Evolutionary conservation across 2,329 filamentous ascomycete genomes (phyloP), one percentile per base, ranked within the genome.

Genomic region (Chalaropsis thielavioides): DNA sequence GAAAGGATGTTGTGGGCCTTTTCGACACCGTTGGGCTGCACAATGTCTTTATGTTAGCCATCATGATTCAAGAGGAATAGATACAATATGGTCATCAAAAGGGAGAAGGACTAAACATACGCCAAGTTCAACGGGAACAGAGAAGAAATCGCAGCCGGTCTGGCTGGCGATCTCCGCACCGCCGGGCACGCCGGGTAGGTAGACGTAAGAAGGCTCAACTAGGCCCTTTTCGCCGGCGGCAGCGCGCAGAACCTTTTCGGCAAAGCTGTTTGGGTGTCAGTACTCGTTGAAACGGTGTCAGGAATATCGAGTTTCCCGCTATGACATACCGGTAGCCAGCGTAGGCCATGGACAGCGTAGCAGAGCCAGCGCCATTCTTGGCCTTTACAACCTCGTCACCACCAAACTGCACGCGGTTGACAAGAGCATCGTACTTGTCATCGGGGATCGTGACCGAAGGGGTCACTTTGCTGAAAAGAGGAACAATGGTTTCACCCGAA

Each of bases 401-500:
- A 75, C 94, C 94, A 71, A 96, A 97, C 78, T 99, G 94, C 66
- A 97, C 89, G 80, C 94, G 91, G 79, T 96, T 89, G 73, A 96
- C 86, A 62, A 99, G 82, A 69, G 84, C 88, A 73, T 92, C 90
- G 72, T 96, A 88, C 82, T 95, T 94, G 75, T 96, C 91, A 68
- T 83, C 82, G 59, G 92, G 90, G 69, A 97, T 94, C 68, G 83
- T 81, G 72, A 94, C 87, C 54, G 83, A 75, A 66, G 92, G 91
- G 73, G 86, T 84, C 70, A 90, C 84, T 80, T 94, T 87, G 84
- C 91, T 96, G 84, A 97, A 95, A 68, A 99, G 84, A 62, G 94
- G 94, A 66, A 99, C 92, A 73, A 99, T 99, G 72, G 94, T 99
- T 81, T 92, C 91, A 74, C 94, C 94, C 68, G 92, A 96, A 85